Percentiles rank a stretch among this genome's conserved stretches.
These are phyloP conservation scores for Lonicera japonica DNA, from an alignment of 129 eudicot species.

Conservation along the genomic window DNA sequence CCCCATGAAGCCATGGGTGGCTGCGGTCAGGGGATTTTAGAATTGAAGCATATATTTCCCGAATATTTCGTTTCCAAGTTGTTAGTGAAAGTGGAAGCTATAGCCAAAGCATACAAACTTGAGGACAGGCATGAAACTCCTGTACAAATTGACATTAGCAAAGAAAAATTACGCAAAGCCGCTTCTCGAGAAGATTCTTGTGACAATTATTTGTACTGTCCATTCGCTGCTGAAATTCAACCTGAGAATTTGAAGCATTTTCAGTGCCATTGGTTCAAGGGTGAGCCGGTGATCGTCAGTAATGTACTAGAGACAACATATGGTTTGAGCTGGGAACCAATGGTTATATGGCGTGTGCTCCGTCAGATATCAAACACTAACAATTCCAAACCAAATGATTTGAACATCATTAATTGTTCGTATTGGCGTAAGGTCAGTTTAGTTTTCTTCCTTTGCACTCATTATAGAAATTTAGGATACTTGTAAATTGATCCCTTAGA, in stretches of 20 bases:
- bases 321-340: constrained; percentile 94
- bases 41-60: constrained; percentile 25
- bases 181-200: constrained; percentile 29
- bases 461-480: no score
- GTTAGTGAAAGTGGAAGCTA: constrained; percentile 29
- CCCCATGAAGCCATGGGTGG: constrained; percentile 56
- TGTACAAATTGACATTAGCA: constrained; percentile 14
- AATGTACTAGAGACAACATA: constrained; percentile 59
- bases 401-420: constrained; percentile 61
- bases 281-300: constrained; percentile 76
- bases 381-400: constrained; percentile 11
- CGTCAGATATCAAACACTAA: constrained; percentile 45
- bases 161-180: neutral
- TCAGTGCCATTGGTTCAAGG: constrained; percentile 79
- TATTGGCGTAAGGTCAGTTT: constrained; percentile 79
- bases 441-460: neutral
- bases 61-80: constrained; percentile 27
- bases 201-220: constrained; percentile 60
- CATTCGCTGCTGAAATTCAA: constrained; percentile 44
- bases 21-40: constrained; percentile 51
- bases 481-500: no score
- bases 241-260: constrained; percentile 58
- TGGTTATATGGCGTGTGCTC: constrained; percentile 98
- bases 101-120: no score
- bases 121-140: no score